A percentile compares a stretch with the other conserved stretches of the same genome.
Evolutionary conservation across 257 asterid species (phyloP).

Genomic region (Agastache rugosa): DNA sequence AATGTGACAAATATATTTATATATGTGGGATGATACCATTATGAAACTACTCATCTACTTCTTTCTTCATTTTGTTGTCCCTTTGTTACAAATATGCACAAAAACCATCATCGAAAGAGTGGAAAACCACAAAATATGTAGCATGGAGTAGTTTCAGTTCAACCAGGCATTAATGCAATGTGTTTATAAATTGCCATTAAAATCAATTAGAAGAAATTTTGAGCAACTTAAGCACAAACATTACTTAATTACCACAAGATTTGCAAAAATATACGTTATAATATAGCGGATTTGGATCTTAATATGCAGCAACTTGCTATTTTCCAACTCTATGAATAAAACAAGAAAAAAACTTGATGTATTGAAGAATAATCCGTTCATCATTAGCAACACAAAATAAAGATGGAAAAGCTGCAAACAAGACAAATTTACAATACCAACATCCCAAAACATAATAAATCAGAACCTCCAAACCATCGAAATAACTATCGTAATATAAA

Average conservation of each 20-base stretch:
- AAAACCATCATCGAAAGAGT: neutral
- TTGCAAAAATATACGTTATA: neutral
- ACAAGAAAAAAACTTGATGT: neutral
- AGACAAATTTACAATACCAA: neutral
- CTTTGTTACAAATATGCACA: neutral
- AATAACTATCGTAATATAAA: neutral
- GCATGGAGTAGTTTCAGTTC: neutral
- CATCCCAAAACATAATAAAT: neutral
- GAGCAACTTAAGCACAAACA: neutral
- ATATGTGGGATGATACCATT: neutral
- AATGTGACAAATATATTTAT: neutral
- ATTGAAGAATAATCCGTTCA: neutral
- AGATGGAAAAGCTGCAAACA: neutral
- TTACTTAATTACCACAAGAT: neutral
- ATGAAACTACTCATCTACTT: conserved; percentile 7
- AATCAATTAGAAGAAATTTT: neutral
- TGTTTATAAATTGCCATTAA: neutral
- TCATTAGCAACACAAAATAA: neutral
- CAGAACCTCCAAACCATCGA: neutral
- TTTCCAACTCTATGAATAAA: neutral
- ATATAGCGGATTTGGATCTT: neutral
- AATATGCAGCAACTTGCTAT: neutral
- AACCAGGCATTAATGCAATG: neutral
- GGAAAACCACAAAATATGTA: neutral
- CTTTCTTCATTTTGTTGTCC: neutral